Percentiles rank a stretch among this genome's conserved stretches.
Evolutionary conservation across 2,329 filamentous ascomycete species (phyloP).

Genomic region (Tolypocladium paradoxum): DNA sequence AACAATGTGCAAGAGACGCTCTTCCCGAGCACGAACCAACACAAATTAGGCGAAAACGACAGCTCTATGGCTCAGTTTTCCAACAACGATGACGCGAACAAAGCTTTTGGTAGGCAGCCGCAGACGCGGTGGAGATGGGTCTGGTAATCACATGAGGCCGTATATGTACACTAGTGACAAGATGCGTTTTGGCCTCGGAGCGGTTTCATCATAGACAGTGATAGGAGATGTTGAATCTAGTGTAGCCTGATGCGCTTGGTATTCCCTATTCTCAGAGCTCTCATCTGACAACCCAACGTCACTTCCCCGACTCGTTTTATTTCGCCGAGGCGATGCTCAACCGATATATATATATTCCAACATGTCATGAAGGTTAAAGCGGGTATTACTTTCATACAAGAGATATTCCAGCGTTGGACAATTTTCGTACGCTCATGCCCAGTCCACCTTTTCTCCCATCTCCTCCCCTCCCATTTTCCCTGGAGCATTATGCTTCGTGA

Average conservation of each 20-base stretch:
- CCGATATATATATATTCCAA: not conserved
- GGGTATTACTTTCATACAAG: not conserved
- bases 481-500: not conserved
- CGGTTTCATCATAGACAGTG: slow-evolving; percentile 37
- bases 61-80: slow-evolving; percentile 13
- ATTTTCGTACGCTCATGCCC: too few species aligned
- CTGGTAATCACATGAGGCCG: slow-evolving; percentile 11
- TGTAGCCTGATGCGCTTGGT: slow-evolving; percentile 27
- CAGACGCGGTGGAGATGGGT: not conserved
- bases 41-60: slow-evolving; percentile 12
- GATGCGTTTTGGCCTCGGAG: slow-evolving; percentile 27
- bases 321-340: not conserved
- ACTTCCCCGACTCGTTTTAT: not conserved
- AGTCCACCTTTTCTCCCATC: not conserved
- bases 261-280: slow-evolving; percentile 2
- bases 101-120: not conserved
- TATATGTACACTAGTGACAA: slow-evolving; percentile 43
- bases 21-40: slow-evolving; percentile 10
- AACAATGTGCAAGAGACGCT: slow-evolving; percentile 16
- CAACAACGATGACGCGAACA: slow-evolving; percentile 1
- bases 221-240: slow-evolving; percentile 29
- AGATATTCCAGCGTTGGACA: not conserved
- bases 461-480: not conserved
- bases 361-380: not conserved
- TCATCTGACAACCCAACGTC: too few species aligned